Evolutionary conservation across 2,329 filamentous ascomycete species (phyloP).

Genomic region (Dactylellina haptotyla): DNA sequence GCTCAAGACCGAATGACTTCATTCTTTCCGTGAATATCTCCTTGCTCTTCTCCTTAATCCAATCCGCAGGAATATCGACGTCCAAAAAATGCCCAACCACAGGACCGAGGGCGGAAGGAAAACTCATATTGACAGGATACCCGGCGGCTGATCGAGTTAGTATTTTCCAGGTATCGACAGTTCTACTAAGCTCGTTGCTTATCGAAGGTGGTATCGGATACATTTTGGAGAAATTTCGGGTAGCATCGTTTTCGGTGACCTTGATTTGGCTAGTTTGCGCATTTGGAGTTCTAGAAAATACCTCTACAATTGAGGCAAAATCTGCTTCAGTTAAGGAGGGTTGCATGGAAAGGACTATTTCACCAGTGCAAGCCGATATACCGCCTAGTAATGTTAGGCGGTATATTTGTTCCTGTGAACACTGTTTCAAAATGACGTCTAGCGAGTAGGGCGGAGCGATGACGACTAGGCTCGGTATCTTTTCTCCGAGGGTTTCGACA

Average conservation of each 20-base stretch:
- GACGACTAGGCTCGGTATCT: too few relatives aligned
- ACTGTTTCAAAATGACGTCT: too few relatives aligned
- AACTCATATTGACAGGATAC: conserved; percentile 22
- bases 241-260: too few relatives aligned
- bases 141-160: neutral
- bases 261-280: too few relatives aligned
- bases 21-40: conserved; percentile 4
- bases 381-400: too few relatives aligned
- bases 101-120: conserved; percentile 11
- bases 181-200: conserved; percentile 1
- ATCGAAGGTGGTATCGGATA: neutral
- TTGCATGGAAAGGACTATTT: too few relatives aligned
- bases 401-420: too few relatives aligned
- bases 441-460: too few relatives aligned
- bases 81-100: conserved; percentile 19
- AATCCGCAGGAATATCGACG: conserved; percentile 13
- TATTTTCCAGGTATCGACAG: conserved; percentile 17
- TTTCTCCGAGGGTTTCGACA: neutral
- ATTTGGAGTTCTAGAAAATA: too few relatives aligned
- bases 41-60: neutral
- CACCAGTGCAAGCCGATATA: too few relatives aligned
- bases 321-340: too few relatives aligned
- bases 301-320: too few relatives aligned
- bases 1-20: conserved; percentile 12
- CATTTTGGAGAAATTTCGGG: neutral